phyloP scores from a whole-genome alignment of 768 basidiomycete genomes.

The Macrolepiota albuminosa region DNA sequence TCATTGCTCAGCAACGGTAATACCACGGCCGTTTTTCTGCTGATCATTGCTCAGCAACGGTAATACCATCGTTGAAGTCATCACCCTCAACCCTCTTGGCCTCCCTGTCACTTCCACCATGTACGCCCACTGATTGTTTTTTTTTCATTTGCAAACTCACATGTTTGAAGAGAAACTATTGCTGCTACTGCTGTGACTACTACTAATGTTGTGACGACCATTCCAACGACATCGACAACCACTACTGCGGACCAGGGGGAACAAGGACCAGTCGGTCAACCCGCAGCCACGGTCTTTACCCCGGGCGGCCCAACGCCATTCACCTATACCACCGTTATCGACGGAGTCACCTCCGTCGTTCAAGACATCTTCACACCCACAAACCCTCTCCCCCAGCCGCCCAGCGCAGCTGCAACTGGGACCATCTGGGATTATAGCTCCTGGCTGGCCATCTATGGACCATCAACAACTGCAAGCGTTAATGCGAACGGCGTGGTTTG shows the following conservation, averaged over 20 bases:
- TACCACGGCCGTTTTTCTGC: not conserved
- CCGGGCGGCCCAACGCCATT: conserved; percentile 47
- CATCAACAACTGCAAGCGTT: conserved; percentile 12
- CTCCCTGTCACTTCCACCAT: conserved; percentile 12
- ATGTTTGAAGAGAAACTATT: conserved; percentile 20
- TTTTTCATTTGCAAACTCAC: not conserved
- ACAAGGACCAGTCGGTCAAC: conserved; percentile 56
- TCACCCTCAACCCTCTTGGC: conserved; percentile 10
- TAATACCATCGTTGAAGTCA: conserved; percentile 44
- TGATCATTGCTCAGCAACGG: conserved; percentile 32
- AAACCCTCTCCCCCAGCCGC: conserved; percentile 24
- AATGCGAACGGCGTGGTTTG: not conserved
- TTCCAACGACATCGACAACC: conserved; percentile 18
- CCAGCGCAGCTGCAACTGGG: conserved; percentile 23
- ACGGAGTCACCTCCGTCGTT: conserved; percentile 29
- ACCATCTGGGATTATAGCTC: conserved; percentile 30
- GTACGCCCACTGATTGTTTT: conserved; percentile 1
- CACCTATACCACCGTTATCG: conserved; percentile 43
- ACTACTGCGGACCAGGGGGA: conserved; percentile 22
- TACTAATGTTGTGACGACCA: conserved; percentile 10
- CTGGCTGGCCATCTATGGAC: conserved; percentile 26
- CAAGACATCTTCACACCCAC: conserved; percentile 37
- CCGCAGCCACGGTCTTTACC: conserved; percentile 30
- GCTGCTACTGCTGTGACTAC: not conserved
- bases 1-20: too few species aligned